A percentile compares a stretch with the other conserved stretches of the same genome.
These are phyloP conservation scores for Neurospora crassa DNA, from an alignment of 2,329 filamentous ascomycete species.

Conservation along the genomic window DNA sequence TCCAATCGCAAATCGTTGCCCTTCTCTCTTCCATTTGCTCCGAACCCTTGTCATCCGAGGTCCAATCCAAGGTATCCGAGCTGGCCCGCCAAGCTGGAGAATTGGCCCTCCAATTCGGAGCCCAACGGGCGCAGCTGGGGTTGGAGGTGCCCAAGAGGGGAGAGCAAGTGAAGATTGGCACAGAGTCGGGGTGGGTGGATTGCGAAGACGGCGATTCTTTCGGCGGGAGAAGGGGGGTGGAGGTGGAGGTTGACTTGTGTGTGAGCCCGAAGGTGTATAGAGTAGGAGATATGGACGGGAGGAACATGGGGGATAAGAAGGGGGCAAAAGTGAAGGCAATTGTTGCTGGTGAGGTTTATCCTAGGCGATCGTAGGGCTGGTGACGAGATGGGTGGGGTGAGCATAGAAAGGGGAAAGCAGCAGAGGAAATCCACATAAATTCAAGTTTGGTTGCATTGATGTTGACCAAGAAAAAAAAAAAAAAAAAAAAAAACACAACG, in stretches of 20 bases:
- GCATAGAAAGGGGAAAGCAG: background rate
- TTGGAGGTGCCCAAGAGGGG: slow-evolving; percentile 3
- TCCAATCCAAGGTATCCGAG: background rate
- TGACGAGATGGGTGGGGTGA: background rate
- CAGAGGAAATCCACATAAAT: background rate
- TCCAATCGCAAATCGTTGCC: background rate
- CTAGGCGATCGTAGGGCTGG: slow-evolving; percentile 1
- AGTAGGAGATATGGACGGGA: slow-evolving; percentile 6
- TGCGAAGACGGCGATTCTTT: slow-evolving; percentile 10
- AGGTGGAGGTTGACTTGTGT: slow-evolving; percentile 7
- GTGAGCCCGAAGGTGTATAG: slow-evolving; percentile 9
- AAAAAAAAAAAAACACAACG: background rate
- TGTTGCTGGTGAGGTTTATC: slow-evolving; percentile 7
- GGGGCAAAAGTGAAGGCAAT: slow-evolving; percentile 4
- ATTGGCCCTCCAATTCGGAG: slow-evolving; percentile 11
- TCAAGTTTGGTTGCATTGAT: background rate
- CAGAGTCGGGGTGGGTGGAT: slow-evolving; percentile 5
- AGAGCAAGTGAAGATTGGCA: slow-evolving; percentile 4
- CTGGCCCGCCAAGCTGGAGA: slow-evolving; percentile 7
- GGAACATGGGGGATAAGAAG: background rate
- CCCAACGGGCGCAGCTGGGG: slow-evolving; percentile 9
- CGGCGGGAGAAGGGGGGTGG: background rate
- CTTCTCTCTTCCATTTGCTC: background rate
- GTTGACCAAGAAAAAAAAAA: no score
- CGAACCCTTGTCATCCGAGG: background rate